Base-by-base conservation (phyloP, 805 yeast genomes). In the Yamadazyma philogaea region DNA sequence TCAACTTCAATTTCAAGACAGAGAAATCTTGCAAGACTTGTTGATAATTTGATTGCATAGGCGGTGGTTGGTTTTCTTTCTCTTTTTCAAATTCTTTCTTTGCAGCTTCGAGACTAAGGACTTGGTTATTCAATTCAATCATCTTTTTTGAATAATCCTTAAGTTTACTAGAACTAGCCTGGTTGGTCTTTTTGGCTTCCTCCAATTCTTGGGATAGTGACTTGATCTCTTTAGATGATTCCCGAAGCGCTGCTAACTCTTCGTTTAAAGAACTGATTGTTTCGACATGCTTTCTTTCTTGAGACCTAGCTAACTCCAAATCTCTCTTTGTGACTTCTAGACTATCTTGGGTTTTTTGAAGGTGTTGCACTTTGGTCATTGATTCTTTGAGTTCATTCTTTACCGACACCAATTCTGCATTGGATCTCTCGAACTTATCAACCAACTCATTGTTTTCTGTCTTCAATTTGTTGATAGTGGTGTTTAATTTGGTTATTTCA, bases 1-100 rank as follows among this genome's bases (percentile, higher is more conserved):
- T 75, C 17, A 81, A 56, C 45, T 76, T 75, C 7, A 78, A 57
- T 40, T 73, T 76, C 49, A 81, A 61, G 22, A 61, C 62, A 10
- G 75, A 71, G 51, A 67, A 77, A 36, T 78, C 82, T 39, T 60
- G 64, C 45, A 64, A 56, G 32, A 67, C 54, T 2, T 61, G 59
- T 35, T 64, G 63, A 20, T 36, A 38, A n/a, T 46, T 45, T 30
- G 34, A 39, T 26, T 37, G 39, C 37, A 16, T 16, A 3, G 39
- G 26, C 2, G 67, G 70, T 2, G 70, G 67, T 17, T 57, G 45
- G 40, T 69, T 68, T 44, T 69, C 72, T 45, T 64, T 67, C 27
- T 66, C 64, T n/a, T 46, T 46, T 28, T 53, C 63, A n/a, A 33
- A 48, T 53, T 42, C 44, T 44, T 6, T 55, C 46, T 33, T 47